Evolutionary conservation across 2,329 filamentous ascomycete genomes (phyloP).

Genomic region (Incumbomyces lentus): DNA sequence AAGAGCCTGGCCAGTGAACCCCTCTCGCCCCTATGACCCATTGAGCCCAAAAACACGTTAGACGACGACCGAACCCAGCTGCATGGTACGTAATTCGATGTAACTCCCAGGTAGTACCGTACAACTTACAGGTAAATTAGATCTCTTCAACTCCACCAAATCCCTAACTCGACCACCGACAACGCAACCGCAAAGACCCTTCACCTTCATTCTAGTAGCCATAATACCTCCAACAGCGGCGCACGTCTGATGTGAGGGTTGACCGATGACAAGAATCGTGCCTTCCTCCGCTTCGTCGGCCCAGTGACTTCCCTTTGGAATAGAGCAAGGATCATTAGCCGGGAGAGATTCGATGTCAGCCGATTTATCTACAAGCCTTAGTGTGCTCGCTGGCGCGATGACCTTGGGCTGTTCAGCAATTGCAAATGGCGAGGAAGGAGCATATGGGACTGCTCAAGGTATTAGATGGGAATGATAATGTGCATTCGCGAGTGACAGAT

Average conservation of each 20-base stretch:
- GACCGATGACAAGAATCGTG: constrained; percentile 56
- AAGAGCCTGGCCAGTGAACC: no score
- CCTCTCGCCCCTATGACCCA: no score
- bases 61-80: no score
- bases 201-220: constrained; percentile 56
- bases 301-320: constrained; percentile 54
- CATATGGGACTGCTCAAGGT: constrained; percentile 6
- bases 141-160: constrained; percentile 47
- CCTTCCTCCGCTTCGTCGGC: constrained; percentile 52
- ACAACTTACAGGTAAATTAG: constrained; percentile 45
- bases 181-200: constrained; percentile 52
- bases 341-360: constrained; percentile 24
- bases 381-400: constrained; percentile 35
- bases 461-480: not conserved
- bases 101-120: no score
- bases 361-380: constrained; percentile 49
- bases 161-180: constrained; percentile 61
- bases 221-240: constrained; percentile 70
- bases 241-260: constrained; percentile 55
- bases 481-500: no score
- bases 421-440: constrained; percentile 27
- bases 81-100: no score
- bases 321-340: constrained; percentile 32
- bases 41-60: no score
- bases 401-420: constrained; percentile 24